Percentiles rank a stretch among this genome's conserved stretches.
phyloP scores from a whole-genome alignment of 2,329 filamentous ascomycete genomes.

The Phialophora macrospora region DNA sequence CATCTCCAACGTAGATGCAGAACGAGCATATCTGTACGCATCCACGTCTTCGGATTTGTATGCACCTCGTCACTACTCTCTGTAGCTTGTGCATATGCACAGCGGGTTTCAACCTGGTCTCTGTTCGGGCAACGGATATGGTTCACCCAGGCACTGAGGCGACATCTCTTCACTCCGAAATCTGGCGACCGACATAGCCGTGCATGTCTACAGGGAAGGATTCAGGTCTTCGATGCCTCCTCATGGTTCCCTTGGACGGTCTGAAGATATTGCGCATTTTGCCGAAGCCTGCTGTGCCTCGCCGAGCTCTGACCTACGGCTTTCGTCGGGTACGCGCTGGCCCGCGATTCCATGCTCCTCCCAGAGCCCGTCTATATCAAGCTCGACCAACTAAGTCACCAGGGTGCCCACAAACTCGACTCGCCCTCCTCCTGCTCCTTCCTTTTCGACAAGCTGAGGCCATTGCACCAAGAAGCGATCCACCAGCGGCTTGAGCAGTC shows the following conservation, averaged over 20 bases:
- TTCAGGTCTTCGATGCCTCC: not conserved
- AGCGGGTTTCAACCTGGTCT: not conserved
- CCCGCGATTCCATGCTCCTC: not conserved
- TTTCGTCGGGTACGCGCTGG: not conserved
- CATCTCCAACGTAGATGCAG: not conserved
- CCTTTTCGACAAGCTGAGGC: slow-evolving; percentile 60
- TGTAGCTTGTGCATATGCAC: not conserved
- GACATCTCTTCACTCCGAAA: not conserved
- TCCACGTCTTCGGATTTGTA: not conserved
- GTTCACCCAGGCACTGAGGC: not conserved
- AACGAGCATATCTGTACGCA: not conserved
- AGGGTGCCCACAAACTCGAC: slow-evolving; percentile 37
- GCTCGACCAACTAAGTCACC: slow-evolving; percentile 26
- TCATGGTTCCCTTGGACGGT: not conserved
- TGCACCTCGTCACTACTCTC: not conserved
- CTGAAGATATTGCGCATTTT: not conserved
- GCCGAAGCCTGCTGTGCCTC: not conserved
- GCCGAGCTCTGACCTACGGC: not conserved
- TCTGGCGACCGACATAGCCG: not conserved
- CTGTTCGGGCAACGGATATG: not conserved
- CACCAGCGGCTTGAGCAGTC: slow-evolving; percentile 71
- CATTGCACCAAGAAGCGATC: slow-evolving; percentile 87
- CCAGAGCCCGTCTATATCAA: slow-evolving; percentile 1
- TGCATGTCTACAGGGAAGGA: not conserved
- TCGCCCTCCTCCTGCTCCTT: slow-evolving; percentile 12